Percentiles rank a stretch among this genome's conserved stretches.
phyloP scores from a whole-genome alignment of 139 green algal species.

The Edaphochlamys debaryana region DNA sequence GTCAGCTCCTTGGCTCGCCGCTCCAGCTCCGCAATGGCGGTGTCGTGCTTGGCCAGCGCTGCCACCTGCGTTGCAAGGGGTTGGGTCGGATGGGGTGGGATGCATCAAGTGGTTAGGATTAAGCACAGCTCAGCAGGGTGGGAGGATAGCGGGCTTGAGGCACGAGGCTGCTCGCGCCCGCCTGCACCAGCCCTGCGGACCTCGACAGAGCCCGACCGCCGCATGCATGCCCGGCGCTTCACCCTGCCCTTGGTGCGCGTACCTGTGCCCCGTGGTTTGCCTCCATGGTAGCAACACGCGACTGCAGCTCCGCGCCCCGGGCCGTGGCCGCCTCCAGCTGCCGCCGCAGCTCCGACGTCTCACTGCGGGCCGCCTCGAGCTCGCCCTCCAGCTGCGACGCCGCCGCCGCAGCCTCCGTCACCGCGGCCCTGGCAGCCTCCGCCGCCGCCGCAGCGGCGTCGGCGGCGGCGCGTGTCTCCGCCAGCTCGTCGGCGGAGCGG shows the following conservation, averaged over 20 bases:
- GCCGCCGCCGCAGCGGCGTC: not conserved
- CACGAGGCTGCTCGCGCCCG: too few relatives aligned
- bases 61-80: not conserved
- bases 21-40: conserved; percentile 32
- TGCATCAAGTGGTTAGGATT: too few relatives aligned
- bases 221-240: too few relatives aligned
- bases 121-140: too few relatives aligned
- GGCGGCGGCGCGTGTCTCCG: not conserved
- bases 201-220: too few relatives aligned
- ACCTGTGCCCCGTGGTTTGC: conserved; percentile 12
- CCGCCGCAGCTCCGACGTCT: not conserved
- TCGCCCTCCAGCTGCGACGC: not conserved
- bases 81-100: too few relatives aligned
- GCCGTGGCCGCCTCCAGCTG: conserved; percentile 3
- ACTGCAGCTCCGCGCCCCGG: conserved; percentile 22
- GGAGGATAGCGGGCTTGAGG: too few relatives aligned
- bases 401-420: not conserved
- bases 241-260: too few relatives aligned
- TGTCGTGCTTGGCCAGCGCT: conserved; percentile 36
- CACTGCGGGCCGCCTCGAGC: not conserved
- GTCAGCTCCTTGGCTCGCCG: not conserved
- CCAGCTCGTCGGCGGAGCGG: conserved; percentile 3
- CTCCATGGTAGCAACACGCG: conserved; percentile 18
- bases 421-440: not conserved
- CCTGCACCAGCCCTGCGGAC: too few relatives aligned